Conservation (phyloP, 177 flowering plant genomes). For the Vitis hybrid region DNA sequence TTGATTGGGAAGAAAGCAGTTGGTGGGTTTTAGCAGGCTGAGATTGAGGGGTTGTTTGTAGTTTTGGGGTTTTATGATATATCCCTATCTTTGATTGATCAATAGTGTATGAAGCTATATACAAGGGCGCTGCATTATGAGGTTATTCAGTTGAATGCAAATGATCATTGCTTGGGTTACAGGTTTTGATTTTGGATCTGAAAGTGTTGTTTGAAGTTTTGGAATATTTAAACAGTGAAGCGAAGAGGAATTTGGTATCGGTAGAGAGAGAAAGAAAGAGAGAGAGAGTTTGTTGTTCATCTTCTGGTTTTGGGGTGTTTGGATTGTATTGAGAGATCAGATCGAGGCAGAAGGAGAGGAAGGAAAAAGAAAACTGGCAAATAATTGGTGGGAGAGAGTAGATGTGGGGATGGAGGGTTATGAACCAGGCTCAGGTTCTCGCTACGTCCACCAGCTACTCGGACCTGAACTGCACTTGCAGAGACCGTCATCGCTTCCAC, state of each 20-base stretch:
- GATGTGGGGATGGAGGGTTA: slow-evolving; percentile 45
- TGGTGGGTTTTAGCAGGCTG: too few species aligned
- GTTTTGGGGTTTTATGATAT: too few species aligned
- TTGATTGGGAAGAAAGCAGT: too few species aligned
- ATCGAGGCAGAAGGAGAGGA: slow-evolving; percentile 4
- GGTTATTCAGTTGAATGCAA: not conserved
- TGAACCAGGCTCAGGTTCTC: slow-evolving; percentile 34
- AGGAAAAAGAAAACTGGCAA: slow-evolving; percentile 27
- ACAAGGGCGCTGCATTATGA: too few species aligned
- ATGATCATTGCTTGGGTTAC: not conserved
- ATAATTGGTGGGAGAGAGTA: slow-evolving; percentile 47
- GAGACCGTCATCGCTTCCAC: slow-evolving; percentile 14
- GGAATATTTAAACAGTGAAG: not conserved
- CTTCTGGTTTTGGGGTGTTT: not conserved
- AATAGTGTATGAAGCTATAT: too few species aligned
- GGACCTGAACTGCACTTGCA: slow-evolving; percentile 44
- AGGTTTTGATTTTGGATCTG: not conserved
- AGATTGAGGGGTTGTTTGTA: too few species aligned
- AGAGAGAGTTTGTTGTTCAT: not conserved
- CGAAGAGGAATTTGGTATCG: not conserved
- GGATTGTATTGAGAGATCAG: not conserved
- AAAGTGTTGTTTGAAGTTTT: not conserved
- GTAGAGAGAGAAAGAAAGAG: not conserved
- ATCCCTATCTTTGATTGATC: too few species aligned
- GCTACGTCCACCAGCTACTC: slow-evolving; percentile 52